A percentile compares a stretch with the other conserved stretches of the same genome.
These are phyloP conservation scores for Crucihimalaya himalaica DNA, from an alignment of 345 rosid genomes.

Conservation along the genomic window DNA sequence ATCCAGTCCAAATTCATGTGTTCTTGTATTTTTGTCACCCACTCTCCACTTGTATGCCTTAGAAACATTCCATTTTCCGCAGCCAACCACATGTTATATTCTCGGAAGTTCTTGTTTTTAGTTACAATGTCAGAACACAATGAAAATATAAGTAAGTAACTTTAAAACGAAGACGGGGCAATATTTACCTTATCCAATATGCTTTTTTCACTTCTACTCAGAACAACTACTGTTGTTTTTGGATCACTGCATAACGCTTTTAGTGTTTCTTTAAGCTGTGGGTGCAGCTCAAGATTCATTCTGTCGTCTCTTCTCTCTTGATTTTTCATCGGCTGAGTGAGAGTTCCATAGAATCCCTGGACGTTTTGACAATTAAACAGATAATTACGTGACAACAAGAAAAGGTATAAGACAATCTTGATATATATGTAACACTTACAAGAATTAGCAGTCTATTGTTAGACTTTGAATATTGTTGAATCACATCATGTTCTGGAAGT, in stretches of 20 bases:
- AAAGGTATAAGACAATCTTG: background rate
- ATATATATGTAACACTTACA: slow-evolving; percentile 45
- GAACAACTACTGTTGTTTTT: slow-evolving; percentile 77
- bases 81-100: slow-evolving; percentile 82
- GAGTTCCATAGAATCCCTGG: slow-evolving; percentile 92
- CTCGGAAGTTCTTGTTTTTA: slow-evolving; percentile 68
- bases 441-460: slow-evolving; percentile 76
- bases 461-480: slow-evolving; percentile 62
- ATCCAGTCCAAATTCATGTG: slow-evolving; percentile 91
- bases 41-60: slow-evolving; percentile 66
- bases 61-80: slow-evolving; percentile 98
- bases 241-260: slow-evolving; percentile 66
- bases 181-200: slow-evolving; percentile 68
- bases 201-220: slow-evolving; percentile 76
- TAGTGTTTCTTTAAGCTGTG: slow-evolving; percentile 58
- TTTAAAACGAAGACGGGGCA: background rate
- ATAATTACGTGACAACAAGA: slow-evolving; percentile 2
- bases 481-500: slow-evolving; percentile 69
- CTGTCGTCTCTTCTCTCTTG: slow-evolving; percentile 74
- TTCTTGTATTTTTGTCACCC: slow-evolving; percentile 98
- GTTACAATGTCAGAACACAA: slow-evolving; percentile 11
- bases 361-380: background rate
- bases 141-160: background rate
- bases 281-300: slow-evolving; percentile 86
- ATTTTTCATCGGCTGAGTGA: slow-evolving; percentile 73